These are phyloP conservation scores for Inga oerstediana DNA, from an alignment of 306 rosid genomes.

Conservation along the genomic window DNA sequence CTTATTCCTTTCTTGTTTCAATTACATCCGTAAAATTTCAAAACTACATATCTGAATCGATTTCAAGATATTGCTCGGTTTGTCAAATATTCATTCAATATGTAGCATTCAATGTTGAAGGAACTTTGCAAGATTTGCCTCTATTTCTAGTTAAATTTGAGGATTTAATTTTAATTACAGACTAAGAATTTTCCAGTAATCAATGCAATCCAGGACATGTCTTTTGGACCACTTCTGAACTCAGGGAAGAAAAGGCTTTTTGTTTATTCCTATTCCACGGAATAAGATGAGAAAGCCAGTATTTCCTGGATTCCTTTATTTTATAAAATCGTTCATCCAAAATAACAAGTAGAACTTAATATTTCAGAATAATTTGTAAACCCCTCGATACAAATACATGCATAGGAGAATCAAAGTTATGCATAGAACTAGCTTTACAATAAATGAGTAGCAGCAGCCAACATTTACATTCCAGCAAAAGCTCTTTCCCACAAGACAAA, in stretches of 20 bases:
- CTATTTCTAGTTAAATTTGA: not conserved
- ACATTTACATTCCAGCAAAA: not conserved
- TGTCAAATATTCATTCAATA: not conserved
- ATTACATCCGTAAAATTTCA: not conserved
- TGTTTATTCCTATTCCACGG: not conserved
- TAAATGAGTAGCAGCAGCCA: constrained; percentile 5
- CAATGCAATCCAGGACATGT: not conserved
- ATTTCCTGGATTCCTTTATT: not conserved
- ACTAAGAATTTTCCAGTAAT: not conserved
- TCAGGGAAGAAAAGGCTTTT: not conserved
- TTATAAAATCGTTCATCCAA: constrained; percentile 14
- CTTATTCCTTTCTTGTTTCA: not conserved
- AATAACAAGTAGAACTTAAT: constrained; percentile 12
- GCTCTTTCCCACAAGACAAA: not conserved
- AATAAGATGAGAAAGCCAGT: not conserved
- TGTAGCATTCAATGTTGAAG: not conserved
- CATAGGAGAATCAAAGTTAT: constrained; percentile 14
- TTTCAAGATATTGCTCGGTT: not conserved
- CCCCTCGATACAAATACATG: constrained; percentile 1
- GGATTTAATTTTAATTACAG: not conserved
- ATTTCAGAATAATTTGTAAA: constrained; percentile 9
- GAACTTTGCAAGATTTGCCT: not conserved
- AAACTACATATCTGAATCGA: not conserved
- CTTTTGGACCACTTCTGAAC: constrained; percentile 12
- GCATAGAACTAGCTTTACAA: not conserved